These are phyloP conservation scores for Venturia pyrina DNA, from an alignment of 2,329 filamentous ascomycete species.

Conservation along the genomic window DNA sequence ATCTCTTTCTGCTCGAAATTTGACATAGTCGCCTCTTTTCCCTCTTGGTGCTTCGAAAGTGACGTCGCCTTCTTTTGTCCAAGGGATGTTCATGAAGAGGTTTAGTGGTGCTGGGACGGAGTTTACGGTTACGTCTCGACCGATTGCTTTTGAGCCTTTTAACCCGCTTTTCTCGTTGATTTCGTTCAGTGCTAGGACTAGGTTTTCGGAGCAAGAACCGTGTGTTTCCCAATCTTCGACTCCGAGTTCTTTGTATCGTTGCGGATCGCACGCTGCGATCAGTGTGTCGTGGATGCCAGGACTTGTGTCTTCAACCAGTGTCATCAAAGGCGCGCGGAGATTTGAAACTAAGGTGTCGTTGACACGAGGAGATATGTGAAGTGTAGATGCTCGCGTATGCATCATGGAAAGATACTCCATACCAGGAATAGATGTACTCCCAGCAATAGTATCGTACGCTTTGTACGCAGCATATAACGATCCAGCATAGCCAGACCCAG, in stretches of 20 bases:
- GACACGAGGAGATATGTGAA: slow-evolving; percentile 22
- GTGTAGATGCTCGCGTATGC: slow-evolving; percentile 22
- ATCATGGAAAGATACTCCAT: slow-evolving; percentile 27
- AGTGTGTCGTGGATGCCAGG: slow-evolving; percentile 26
- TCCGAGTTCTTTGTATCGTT: slow-evolving; percentile 25
- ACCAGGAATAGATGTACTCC: neutral
- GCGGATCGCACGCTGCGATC: slow-evolving; percentile 27
- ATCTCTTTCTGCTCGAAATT: slow-evolving; percentile 34
- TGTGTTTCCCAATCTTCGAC: slow-evolving; percentile 21
- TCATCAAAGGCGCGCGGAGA: slow-evolving; percentile 24
- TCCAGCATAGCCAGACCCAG: slow-evolving; percentile 37
- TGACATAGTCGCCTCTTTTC: slow-evolving; percentile 33
- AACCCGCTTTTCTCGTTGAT: slow-evolving; percentile 19
- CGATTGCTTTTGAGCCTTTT: slow-evolving; percentile 14
- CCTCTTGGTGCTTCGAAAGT: slow-evolving; percentile 31
- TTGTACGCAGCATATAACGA: slow-evolving; percentile 39
- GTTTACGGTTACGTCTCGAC: slow-evolving; percentile 16
- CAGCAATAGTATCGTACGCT: slow-evolving; percentile 29
- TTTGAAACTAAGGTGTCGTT: slow-evolving; percentile 25
- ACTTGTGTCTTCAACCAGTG: slow-evolving; percentile 24
- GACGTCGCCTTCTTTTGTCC: slow-evolving; percentile 29
- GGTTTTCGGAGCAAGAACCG: slow-evolving; percentile 28
- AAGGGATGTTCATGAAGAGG: slow-evolving; percentile 37
- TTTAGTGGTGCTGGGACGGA: slow-evolving; percentile 25
- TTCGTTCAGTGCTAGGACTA: slow-evolving; percentile 22